These are phyloP conservation scores for Candida buenavistaensis DNA, from an alignment of 1,139 yeast genomes.

Conservation along the genomic window DNA sequence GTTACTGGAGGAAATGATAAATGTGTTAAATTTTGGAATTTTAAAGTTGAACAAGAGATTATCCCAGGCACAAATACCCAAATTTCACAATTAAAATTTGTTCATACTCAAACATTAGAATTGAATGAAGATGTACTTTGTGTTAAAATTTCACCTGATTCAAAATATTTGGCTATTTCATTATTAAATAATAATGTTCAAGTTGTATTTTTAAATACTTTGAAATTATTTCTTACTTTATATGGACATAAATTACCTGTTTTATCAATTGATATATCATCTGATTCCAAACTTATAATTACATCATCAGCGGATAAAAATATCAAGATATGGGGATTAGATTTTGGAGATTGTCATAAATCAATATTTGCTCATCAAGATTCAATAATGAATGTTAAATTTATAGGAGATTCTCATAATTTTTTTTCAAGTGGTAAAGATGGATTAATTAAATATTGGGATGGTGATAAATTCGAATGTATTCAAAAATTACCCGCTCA, in stretches of 20 bases:
- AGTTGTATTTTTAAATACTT: conserved; percentile 81
- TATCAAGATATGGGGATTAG: conserved; percentile 97
- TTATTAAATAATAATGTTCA: conserved; percentile 91
- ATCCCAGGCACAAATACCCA: conserved; percentile 68
- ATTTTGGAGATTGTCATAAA: conserved; percentile 97
- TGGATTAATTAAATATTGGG: conserved; percentile 92
- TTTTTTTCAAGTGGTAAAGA: conserved; percentile 92
- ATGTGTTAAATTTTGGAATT: conserved; percentile 84
- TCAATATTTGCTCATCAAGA: conserved; percentile 97
- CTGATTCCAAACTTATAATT: conserved; percentile 80
- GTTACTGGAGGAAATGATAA: conserved; percentile 96
- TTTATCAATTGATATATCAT: conserved; percentile 82
- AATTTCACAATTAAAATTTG: conserved; percentile 56
- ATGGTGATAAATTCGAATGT: conserved; percentile 94
- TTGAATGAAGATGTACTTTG: conserved; percentile 81
- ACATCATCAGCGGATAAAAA: conserved; percentile 97
- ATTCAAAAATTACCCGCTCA: conserved; percentile 86
- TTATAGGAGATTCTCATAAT: conserved; percentile 81
- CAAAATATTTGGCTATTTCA: conserved; percentile 76
- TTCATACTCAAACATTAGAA: conserved; percentile 80
- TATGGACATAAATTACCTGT: conserved; percentile 98
- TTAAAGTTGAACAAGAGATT: conserved; percentile 62
- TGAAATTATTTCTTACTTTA: conserved; percentile 82
- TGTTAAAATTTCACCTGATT: conserved; percentile 81
- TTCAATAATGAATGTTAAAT: conserved; percentile 83